A percentile compares a stretch with the other conserved stretches of the same genome.
phyloP scores from a whole-genome alignment of 2,329 filamentous ascomycete genomes.

The Falciphora oryzae region DNA sequence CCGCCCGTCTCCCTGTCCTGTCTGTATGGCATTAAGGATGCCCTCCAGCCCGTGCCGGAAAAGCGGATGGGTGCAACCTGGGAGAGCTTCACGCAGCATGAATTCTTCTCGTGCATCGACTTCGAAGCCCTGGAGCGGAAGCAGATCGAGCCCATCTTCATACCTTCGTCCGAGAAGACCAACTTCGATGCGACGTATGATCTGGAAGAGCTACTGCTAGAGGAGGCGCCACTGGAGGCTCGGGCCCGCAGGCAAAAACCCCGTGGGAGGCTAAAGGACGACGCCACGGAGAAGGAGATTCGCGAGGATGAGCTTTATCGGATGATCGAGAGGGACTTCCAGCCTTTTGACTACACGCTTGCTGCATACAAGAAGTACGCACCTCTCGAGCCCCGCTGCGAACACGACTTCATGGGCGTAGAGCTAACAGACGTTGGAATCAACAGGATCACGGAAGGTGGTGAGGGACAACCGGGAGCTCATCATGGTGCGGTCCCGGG shows the following conservation, averaged over 20 bases:
- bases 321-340: conserved; percentile 90
- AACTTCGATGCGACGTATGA: conserved; percentile 99
- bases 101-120: conserved; percentile 83
- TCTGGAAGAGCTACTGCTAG: conserved; percentile 83
- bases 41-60: conserved; percentile 73
- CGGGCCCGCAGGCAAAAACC: conserved; percentile 90
- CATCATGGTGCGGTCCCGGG: neutral
- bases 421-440: conserved; percentile 1
- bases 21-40: conserved; percentile 78
- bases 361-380: conserved; percentile 70
- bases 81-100: conserved; percentile 78
- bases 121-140: conserved; percentile 82
- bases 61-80: conserved; percentile 83
- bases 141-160: conserved; percentile 83
- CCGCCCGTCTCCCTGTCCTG: conserved; percentile 86
- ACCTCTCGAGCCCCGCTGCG: neutral
- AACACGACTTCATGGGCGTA: neutral
- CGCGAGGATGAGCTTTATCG: conserved; percentile 88
- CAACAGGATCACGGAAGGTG: conserved; percentile 17
- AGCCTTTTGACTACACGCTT: conserved; percentile 90
- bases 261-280: conserved; percentile 82
- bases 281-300: conserved; percentile 92
- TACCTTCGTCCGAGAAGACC: conserved; percentile 93
- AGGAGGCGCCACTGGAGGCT: conserved; percentile 92
- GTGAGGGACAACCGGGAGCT: conserved; percentile 18